These are phyloP conservation scores for Alnus glutinosa DNA, from an alignment of 306 rosid genomes.

Conservation along the genomic window DNA sequence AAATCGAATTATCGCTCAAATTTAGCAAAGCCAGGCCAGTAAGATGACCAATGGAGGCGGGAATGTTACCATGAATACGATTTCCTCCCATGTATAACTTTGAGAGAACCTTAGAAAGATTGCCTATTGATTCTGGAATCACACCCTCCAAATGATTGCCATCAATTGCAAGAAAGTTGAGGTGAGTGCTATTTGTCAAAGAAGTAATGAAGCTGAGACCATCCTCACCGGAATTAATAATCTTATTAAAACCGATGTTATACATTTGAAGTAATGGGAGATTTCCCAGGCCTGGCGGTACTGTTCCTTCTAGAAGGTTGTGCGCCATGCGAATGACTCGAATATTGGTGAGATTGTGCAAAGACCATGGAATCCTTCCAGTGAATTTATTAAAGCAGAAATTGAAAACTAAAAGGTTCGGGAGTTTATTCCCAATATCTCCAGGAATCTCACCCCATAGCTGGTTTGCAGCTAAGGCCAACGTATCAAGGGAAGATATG, in stretches of 20 bases:
- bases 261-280: slow-evolving; percentile 58
- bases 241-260: slow-evolving; percentile 58
- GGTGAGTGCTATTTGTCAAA: slow-evolving; percentile 57
- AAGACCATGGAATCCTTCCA: slow-evolving; percentile 65
- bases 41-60: slow-evolving; percentile 59
- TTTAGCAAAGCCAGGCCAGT: slow-evolving; percentile 54
- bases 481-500: slow-evolving; percentile 51
- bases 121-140: slow-evolving; percentile 68
- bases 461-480: slow-evolving; percentile 60
- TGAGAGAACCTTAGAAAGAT: slow-evolving; percentile 58
- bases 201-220: slow-evolving; percentile 61
- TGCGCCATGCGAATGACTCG: slow-evolving; percentile 45
- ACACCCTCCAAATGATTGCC: slow-evolving; percentile 60
- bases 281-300: slow-evolving; percentile 79
- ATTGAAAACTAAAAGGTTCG: slow-evolving; percentile 55
- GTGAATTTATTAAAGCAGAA: slow-evolving; percentile 63
- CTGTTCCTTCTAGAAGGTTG: slow-evolving; percentile 58
- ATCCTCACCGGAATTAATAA: slow-evolving; percentile 39
- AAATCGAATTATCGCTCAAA: slow-evolving; percentile 52
- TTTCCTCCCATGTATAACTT: slow-evolving; percentile 67
- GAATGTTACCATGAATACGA: slow-evolving; percentile 58
- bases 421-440: slow-evolving; percentile 53
- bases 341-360: slow-evolving; percentile 68
- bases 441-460: slow-evolving; percentile 70
- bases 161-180: slow-evolving; percentile 52